These are phyloP conservation scores for Clavispora fructus DNA, from an alignment of 805 yeast genomes.

Conservation along the genomic window DNA sequence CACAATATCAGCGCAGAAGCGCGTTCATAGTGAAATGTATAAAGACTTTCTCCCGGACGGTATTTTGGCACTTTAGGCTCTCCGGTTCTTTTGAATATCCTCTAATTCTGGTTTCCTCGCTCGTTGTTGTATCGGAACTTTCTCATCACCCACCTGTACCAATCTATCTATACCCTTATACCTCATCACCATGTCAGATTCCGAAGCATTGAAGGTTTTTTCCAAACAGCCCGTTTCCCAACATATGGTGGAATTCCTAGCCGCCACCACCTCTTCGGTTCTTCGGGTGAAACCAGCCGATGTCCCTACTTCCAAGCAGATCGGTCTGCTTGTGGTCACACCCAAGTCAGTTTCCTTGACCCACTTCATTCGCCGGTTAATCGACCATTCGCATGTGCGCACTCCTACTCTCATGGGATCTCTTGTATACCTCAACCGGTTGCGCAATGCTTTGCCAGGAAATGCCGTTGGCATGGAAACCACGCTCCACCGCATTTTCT, in stretches of 20 bases:
- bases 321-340: constrained; percentile 20
- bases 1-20: neutral
- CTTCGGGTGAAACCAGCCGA: constrained; percentile 44
- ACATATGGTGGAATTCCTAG: constrained; percentile 56
- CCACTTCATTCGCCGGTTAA: constrained; percentile 65
- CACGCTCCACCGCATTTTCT: constrained; percentile 86
- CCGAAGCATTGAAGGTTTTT: constrained; percentile 48
- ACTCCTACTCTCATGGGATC: constrained; percentile 94
- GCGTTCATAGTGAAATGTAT: neutral
- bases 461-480: constrained; percentile 90
- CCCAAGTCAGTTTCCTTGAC: constrained; percentile 32
- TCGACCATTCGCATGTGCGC: constrained; percentile 83
- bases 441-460: constrained; percentile 74
- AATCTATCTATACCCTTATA: too few species aligned
- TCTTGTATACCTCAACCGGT: constrained; percentile 72
- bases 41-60: neutral
- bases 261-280: constrained; percentile 52
- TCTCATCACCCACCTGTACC: neutral
- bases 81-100: neutral
- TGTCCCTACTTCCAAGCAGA: constrained; percentile 3
- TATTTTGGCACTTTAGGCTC: neutral
- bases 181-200: constrained; percentile 18
- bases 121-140: neutral
- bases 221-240: constrained; percentile 50
- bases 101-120: neutral